Conservation (phyloP, 352 stramenopile species). For the Phytophthora pisi region DNA sequence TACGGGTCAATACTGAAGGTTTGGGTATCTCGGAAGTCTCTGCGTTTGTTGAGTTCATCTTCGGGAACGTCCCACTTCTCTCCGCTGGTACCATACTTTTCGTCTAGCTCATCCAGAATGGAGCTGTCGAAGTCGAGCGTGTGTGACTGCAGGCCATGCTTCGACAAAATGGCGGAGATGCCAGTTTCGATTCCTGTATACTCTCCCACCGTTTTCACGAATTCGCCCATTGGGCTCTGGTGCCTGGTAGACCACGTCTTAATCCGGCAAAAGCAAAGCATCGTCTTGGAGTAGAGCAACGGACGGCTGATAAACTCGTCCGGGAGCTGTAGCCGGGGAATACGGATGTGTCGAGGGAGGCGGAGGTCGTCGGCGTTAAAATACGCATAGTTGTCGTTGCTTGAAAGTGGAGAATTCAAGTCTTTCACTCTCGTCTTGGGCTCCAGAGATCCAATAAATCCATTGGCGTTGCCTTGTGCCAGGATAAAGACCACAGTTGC, state of each 20-base stretch:
- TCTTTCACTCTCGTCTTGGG: conserved; percentile 54
- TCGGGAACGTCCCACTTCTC: conserved; percentile 82
- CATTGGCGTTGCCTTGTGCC: conserved; percentile 54
- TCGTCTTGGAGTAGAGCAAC: conserved; percentile 65
- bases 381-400: conserved; percentile 66
- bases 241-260: conserved; percentile 68
- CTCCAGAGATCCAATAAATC: conserved; percentile 70
- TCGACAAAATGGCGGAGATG: conserved; percentile 90
- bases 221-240: conserved; percentile 71
- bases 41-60: conserved; percentile 81
- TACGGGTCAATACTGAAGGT: conserved; percentile 99
- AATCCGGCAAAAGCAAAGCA: conserved; percentile 77
- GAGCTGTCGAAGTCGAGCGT: conserved; percentile 68
- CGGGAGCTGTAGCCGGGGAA: conserved; percentile 69
- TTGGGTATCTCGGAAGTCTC: conserved; percentile 89
- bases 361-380: conserved; percentile 75
- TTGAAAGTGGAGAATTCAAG: conserved; percentile 37
- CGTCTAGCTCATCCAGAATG: conserved; percentile 73
- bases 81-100: conserved; percentile 71
- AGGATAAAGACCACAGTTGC: conserved; percentile 77
- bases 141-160: conserved; percentile 87
- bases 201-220: conserved; percentile 77
- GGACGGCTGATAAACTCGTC: conserved; percentile 69
- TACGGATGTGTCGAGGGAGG: conserved; percentile 72
- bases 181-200: conserved; percentile 90